Evolutionary conservation across 2,329 filamentous ascomycete genomes (phyloP), one percentile per base, ranked within the genome.

Genomic region (Fusarium sp.): DNA sequence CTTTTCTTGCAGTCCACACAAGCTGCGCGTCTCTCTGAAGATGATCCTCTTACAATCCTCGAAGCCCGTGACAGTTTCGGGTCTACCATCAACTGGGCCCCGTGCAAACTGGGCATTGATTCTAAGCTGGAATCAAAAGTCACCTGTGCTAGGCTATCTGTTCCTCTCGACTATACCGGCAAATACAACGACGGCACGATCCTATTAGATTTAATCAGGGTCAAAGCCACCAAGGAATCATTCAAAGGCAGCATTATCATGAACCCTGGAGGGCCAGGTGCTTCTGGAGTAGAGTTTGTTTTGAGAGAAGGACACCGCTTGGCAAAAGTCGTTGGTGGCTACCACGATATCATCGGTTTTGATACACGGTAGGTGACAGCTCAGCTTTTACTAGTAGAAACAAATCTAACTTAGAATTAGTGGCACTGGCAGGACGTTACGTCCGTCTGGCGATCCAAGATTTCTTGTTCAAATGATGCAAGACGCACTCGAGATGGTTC

Each of bases 401-500:
- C 32, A 38, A 50, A 15, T n/a, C 48, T 52, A 52, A 52, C 48
- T 20, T 27, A 7, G 9, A 27, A 52, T 14, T n/a, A 52, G 48
- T 8, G 48, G 48, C 6, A 52, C 32, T 27, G 48, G 48, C 13
- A 12, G n/a, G 0, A 52, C 48, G 7, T 3, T 52, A 23, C 17
- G 3, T 5, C 48, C 32, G 48, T 33, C 9, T n/a, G 12, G 2
- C 7, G 32, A 4, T 11, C 2, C 11, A 4, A 6, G 17, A 26
- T 15, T 14, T 18, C 30, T 3, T 20, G 3, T 0, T 6, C 15
- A 18, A 26, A 26, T 11, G 32, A 0, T 3, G 8, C 0, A n/a
- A 14, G 32, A 38, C 17, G 9, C 37, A 11, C 1, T 18, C 17
- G 1, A n/a, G 20, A 8, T 17, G 17, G 6, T 8, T n/a, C 48